Base-by-base conservation (phyloP, 805 yeast species). In the Kazachstania taianensis region DNA sequence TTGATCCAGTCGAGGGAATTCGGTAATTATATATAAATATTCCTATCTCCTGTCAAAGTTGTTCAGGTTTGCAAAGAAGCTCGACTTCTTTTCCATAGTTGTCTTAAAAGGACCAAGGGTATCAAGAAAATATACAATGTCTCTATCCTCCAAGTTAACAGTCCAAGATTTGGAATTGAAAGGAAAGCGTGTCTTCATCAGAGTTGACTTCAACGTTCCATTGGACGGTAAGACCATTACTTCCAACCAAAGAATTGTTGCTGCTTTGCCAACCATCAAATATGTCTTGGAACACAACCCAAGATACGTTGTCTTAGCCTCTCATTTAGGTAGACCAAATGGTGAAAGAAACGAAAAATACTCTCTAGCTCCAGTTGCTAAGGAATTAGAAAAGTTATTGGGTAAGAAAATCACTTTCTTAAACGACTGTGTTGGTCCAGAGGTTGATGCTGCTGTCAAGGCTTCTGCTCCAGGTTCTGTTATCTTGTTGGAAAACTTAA, bases 271-370 rank as follows among this genome's bases (percentile, higher is more conserved):
- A 65, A 89, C 99, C 52, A 92, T 92, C 71, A 66, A 94, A 68
- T 92, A 89, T 65, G 96, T 89, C 37, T 70, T 82, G 62, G 89
- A 83, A 61, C 80, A 89, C 51, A 75, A 81, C 57, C 95, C 99
- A 61, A 85, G 81, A 73, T 84, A 77, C 49, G 79, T 92, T 49
- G 71, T 92, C 51, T 75, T 92, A 53, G 97, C 96, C 48, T 87
- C 97, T 42, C 99, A 92, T 66, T 75, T 92, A 64, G 99, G 99
- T 60, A 86, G 99, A 73, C 99, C 99, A 66, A 92, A 92, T 63
- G 99, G 99, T 63, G 86, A 84, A 69, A 72, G 62, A 44, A 75
- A 67, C 56, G 80, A 71, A 35, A 92, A 92, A 70, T 89, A 74
- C 76, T 86, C 96, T 34, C 72, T 92, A 57, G 78, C 79, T 59